Conservation (phyloP, 306 rosid species). For the Lathyrus aphaca region DNA sequence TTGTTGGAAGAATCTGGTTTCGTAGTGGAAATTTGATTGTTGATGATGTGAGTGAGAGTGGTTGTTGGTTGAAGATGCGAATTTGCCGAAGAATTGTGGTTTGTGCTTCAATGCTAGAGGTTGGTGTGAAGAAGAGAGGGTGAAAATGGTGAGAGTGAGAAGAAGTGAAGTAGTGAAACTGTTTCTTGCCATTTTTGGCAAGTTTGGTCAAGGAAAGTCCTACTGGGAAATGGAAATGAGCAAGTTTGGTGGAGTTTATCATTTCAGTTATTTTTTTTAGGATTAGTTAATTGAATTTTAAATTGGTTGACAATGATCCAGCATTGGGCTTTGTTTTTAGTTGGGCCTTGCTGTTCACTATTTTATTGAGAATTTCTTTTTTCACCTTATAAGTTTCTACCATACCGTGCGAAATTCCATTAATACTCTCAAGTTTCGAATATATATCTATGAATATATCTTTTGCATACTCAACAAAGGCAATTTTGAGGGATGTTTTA, state of each 20-base stretch:
- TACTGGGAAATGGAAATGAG: background rate
- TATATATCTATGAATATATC: no score
- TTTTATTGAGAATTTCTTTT: no score
- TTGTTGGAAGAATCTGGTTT: conserved; percentile 68
- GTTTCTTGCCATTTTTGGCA: conserved; percentile 37
- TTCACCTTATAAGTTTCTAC: no score
- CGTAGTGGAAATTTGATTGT: conserved; percentile 44
- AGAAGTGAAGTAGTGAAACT: conserved; percentile 5
- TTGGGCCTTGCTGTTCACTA: no score
- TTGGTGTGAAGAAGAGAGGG: conserved; percentile 15
- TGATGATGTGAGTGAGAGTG: background rate
- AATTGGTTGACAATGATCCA: no score
- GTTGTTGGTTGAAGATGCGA: conserved; percentile 32
- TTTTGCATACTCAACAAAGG: no score
- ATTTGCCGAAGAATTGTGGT: conserved; percentile 55
- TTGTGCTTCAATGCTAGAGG: conserved; percentile 38
- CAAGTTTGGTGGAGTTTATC: background rate
- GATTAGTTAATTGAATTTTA: no score
- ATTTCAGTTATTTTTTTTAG: background rate
- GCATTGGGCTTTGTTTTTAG: no score
- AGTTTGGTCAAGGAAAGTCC: background rate
- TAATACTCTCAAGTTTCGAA: no score
- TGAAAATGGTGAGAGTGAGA: background rate
- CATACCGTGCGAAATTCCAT: no score
- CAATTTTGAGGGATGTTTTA: no score